Percentiles rank a stretch among this genome's conserved stretches.
These are phyloP conservation scores for Candida labiduridarum DNA, from an alignment of 1,139 yeast genomes.

Conservation along the genomic window DNA sequence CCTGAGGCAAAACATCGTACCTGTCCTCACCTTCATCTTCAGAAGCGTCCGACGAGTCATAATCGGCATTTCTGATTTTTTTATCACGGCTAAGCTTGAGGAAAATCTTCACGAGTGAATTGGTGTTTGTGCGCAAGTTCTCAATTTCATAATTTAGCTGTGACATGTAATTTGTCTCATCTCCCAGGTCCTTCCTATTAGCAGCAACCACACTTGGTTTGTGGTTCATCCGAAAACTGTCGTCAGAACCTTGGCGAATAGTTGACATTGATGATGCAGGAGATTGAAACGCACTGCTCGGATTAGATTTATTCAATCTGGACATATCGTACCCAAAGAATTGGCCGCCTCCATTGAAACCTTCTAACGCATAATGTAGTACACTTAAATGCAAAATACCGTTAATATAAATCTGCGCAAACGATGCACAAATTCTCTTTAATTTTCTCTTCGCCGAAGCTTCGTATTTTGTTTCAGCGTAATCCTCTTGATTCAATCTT, in stretches of 20 bases:
- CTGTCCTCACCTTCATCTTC: conserved; percentile 40
- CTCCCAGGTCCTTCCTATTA: conserved; percentile 4
- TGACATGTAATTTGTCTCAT: conserved; percentile 29
- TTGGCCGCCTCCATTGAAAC: conserved; percentile 26
- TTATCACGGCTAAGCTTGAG: conserved; percentile 37
- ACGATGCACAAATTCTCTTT: conserved; percentile 52
- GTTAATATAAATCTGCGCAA: conserved; percentile 62
- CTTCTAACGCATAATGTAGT: conserved; percentile 34
- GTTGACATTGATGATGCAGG: conserved; percentile 29
- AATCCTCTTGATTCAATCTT: conserved; percentile 54
- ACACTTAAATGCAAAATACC: conserved; percentile 55
- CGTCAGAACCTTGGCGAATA: conserved; percentile 23
- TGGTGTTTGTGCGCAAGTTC: conserved; percentile 34
- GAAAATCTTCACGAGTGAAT: conserved; percentile 30
- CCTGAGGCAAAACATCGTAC: conserved; percentile 54
- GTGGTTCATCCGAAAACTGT: conserved; percentile 2
- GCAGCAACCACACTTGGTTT: neutral
- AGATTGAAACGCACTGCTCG: conserved; percentile 19
- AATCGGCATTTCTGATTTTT: conserved; percentile 34
- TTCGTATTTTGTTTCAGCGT: conserved; percentile 47
- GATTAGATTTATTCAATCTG: conserved; percentile 33
- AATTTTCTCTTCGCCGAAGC: conserved; percentile 48
- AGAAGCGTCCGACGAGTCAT: conserved; percentile 43
- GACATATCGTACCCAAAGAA: conserved; percentile 36
- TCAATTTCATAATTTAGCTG: conserved; percentile 42